Evolutionary conservation across 2,329 filamentous ascomycete genomes (phyloP).

Genomic region (Cordyceps cateniannulata): DNA sequence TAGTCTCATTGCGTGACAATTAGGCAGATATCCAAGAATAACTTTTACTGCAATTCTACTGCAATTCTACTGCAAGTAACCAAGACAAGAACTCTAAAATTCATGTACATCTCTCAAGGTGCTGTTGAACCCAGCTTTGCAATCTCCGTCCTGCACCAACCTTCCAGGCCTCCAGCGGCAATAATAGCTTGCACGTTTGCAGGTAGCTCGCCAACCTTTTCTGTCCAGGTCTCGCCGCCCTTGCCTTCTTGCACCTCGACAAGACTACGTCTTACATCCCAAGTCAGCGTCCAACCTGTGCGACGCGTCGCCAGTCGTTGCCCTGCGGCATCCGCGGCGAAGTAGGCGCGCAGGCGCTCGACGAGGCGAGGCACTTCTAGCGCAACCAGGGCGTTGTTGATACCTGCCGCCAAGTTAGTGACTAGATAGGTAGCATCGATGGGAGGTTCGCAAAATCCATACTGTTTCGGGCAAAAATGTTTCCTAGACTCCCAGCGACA

Average conservation of each 20-base stretch:
- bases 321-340: slow-evolving; percentile 46
- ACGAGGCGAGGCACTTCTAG: slow-evolving; percentile 65
- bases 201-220: slow-evolving; percentile 21
- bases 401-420: too few relatives aligned
- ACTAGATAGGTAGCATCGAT: too few relatives aligned
- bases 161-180: slow-evolving; percentile 18
- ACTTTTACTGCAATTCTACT: too few relatives aligned
- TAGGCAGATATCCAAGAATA: too few relatives aligned
- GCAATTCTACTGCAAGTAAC: too few relatives aligned
- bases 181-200: slow-evolving; percentile 22
- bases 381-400: slow-evolving; percentile 72
- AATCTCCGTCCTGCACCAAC: too few relatives aligned
- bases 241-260: slow-evolving; percentile 18
- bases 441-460: too few relatives aligned
- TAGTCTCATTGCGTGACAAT: too few relatives aligned
- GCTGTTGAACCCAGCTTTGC: too few relatives aligned
- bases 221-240: slow-evolving; percentile 17
- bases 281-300: slow-evolving; percentile 63
- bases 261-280: slow-evolving; percentile 16
- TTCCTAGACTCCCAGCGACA: slow-evolving; percentile 73
- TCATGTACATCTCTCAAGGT: too few relatives aligned
- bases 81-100: too few relatives aligned
- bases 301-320: too few relatives aligned
- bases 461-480: slow-evolving; percentile 71
- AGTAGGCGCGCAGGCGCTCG: slow-evolving; percentile 57